phyloP scores from a whole-genome alignment of 1,284 basidiomycete species.

The Cystobasidium pallidum region DNA sequence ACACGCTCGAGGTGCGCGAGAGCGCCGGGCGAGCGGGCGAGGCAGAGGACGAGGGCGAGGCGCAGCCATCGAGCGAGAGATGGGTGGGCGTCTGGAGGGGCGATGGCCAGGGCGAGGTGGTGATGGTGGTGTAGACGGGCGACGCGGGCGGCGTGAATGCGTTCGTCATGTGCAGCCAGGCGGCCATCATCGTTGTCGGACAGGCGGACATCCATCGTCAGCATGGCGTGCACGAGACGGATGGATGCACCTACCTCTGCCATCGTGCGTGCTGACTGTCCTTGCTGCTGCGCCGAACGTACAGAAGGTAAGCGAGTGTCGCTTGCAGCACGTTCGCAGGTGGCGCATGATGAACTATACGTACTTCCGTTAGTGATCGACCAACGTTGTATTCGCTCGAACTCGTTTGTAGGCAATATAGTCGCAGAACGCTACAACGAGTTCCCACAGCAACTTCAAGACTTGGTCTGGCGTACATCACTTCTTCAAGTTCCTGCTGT shows the following conservation, averaged over 20 bases:
- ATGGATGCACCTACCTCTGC: no score
- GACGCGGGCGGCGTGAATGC: not conserved
- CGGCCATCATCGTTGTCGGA: not conserved
- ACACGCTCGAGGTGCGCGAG: conserved; percentile 35
- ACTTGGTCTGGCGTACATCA: no score
- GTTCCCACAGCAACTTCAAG: no score
- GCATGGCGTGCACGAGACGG: no score
- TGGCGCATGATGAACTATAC: no score
- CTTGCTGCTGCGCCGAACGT: not conserved
- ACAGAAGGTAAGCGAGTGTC: not conserved
- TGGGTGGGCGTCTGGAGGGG: not conserved
- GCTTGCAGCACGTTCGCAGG: no score
- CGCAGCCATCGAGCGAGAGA: conserved; percentile 2
- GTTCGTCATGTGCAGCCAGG: not conserved
- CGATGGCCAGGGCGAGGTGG: not conserved
- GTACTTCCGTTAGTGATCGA: no score
- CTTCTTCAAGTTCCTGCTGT: no score
- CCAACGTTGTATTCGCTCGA: no score
- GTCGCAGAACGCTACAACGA: no score
- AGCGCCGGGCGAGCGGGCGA: conserved; percentile 24
- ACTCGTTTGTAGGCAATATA: no score
- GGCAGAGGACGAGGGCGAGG: not conserved
- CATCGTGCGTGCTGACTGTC: not conserved
- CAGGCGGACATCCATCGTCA: not conserved
- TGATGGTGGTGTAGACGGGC: conserved; percentile 8